Conservation (phyloP, 108 stramenopile genomes). For the Cylindrotheca closterium region DNA sequence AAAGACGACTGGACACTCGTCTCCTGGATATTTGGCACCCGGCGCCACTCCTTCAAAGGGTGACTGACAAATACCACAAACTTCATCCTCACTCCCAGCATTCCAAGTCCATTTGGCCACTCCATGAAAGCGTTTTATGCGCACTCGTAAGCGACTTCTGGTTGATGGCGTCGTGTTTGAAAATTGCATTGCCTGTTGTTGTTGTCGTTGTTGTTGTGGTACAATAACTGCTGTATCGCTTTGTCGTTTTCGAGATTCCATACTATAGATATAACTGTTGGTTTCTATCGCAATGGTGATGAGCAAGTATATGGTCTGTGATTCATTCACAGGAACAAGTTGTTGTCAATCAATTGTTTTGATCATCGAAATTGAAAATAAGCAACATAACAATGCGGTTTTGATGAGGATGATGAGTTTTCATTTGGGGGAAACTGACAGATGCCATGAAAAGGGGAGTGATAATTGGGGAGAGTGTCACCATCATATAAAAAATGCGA, state of each 20-base stretch:
- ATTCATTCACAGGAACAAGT: too few species aligned
- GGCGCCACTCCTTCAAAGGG: slow-evolving; percentile 88
- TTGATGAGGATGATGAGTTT: too few species aligned
- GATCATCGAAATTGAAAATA: too few species aligned
- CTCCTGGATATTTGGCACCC: slow-evolving; percentile 86
- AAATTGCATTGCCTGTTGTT: background rate
- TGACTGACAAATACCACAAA: slow-evolving; percentile 91
- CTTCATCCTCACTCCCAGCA: slow-evolving; percentile 55
- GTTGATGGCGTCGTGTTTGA: background rate
- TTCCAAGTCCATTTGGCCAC: slow-evolving; percentile 91
- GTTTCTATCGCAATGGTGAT: too few species aligned
- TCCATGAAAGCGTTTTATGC: slow-evolving; percentile 74
- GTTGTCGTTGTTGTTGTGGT: background rate
- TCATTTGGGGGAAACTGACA: too few species aligned
- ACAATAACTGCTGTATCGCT: slow-evolving; percentile 31
- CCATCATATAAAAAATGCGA: too few species aligned
- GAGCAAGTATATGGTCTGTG: too few species aligned
- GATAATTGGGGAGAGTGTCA: too few species aligned
- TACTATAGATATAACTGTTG: too few species aligned
- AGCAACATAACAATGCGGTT: too few species aligned
- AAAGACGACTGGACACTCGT: slow-evolving; percentile 89
- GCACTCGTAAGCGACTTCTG: slow-evolving; percentile 51
- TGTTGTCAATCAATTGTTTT: too few species aligned
- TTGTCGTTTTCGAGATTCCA: slow-evolving; percentile 29
- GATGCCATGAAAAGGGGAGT: too few species aligned